phyloP scores from a whole-genome alignment of 352 stramenopile genomes.

The Aphanomyces invadans region DNA sequence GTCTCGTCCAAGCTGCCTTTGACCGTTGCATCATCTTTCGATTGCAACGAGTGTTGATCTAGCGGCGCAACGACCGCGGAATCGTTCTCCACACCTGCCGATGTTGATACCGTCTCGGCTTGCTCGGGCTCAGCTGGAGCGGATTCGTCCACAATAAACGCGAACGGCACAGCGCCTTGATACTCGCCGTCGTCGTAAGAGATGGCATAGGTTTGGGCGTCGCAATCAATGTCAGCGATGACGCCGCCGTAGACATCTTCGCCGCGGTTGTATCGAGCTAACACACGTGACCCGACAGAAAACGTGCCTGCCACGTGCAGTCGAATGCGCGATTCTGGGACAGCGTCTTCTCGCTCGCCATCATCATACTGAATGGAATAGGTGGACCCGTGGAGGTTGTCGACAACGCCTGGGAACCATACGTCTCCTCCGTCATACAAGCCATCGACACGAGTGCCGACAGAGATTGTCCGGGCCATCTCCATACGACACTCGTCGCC shows the following conservation, averaged over 20 bases:
- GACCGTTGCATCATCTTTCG: too few relatives aligned
- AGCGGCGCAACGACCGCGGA: too few relatives aligned
- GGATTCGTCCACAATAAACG: slow-evolving; percentile 35
- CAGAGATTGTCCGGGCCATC: slow-evolving; percentile 9
- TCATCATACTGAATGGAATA: slow-evolving; percentile 70
- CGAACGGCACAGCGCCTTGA: slow-evolving; percentile 46
- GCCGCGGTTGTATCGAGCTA: slow-evolving; percentile 52
- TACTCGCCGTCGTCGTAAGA: slow-evolving; percentile 77
- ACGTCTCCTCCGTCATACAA: slow-evolving; percentile 77
- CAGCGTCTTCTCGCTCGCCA: slow-evolving; percentile 47
- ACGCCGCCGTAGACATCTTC: slow-evolving; percentile 63
- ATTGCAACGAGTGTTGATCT: too few relatives aligned
- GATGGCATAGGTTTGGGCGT: slow-evolving; percentile 52
- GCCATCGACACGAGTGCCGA: slow-evolving; percentile 60
- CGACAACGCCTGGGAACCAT: slow-evolving; percentile 62
- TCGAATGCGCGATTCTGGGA: slow-evolving; percentile 39
- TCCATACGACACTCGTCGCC: neutral
- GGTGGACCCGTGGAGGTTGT: slow-evolving; percentile 28
- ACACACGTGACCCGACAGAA: slow-evolving; percentile 58
- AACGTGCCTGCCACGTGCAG: slow-evolving; percentile 56
- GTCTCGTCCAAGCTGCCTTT: too few relatives aligned
- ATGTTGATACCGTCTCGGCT: neutral
- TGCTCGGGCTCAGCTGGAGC: neutral
- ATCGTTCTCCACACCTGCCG: neutral
- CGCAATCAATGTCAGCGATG: slow-evolving; percentile 51